These are phyloP conservation scores for Colletotrichum nymphaeae DNA, from an alignment of 2,329 filamentous ascomycete genomes.

Conservation along the genomic window DNA sequence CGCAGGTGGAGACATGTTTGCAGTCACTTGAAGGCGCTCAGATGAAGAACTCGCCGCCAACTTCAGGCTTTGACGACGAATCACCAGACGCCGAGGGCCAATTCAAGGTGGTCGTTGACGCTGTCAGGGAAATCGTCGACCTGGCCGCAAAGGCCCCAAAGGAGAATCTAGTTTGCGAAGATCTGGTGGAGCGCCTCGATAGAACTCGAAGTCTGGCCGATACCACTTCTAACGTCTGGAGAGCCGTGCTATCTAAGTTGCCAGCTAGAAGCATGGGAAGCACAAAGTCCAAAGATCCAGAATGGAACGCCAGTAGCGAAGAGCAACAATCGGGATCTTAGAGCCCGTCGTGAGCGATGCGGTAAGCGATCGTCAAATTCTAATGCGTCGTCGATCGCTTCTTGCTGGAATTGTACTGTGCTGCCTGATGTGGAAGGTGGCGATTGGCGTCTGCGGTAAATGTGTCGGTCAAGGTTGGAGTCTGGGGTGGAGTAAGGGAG, in stretches of 20 bases:
- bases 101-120: slow-evolving; percentile 9
- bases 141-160: not conserved
- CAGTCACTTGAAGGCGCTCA: slow-evolving; percentile 5
- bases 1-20: slow-evolving; percentile 20
- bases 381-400: not conserved
- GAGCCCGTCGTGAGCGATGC: not conserved
- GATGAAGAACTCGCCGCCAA: not conserved
- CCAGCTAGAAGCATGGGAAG: not conserved
- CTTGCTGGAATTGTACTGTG: not conserved
- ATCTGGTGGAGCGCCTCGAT: slow-evolving; percentile 5
- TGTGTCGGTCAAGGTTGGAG: not conserved
- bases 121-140: slow-evolving; percentile 11
- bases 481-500: not conserved
- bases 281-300: not conserved
- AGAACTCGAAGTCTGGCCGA: slow-evolving; percentile 2
- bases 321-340: not conserved
- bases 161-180: slow-evolving; percentile 4
- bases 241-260: not conserved
- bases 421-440: not conserved
- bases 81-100: not conserved
- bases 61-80: not conserved
- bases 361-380: not conserved
- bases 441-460: not conserved
- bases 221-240: not conserved
- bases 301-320: not conserved